Conservation (phyloP, 2,329 filamentous ascomycete genomes). For the Fusarium coicis region DNA sequence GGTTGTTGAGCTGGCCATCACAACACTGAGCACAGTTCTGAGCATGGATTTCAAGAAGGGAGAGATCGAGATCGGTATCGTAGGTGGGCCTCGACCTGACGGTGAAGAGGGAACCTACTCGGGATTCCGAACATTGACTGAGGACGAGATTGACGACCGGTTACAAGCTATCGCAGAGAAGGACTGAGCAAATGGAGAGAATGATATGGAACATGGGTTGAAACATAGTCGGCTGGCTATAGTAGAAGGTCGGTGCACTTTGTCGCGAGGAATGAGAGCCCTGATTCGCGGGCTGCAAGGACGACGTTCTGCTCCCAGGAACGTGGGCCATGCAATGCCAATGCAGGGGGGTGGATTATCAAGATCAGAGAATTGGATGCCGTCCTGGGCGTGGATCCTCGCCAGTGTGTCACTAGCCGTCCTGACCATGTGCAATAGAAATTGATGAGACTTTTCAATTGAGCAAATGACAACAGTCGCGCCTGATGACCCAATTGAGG, state of each 20-base stretch:
- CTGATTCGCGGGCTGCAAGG: slow-evolving; percentile 36
- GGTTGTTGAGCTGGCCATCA: slow-evolving; percentile 96
- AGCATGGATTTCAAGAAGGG: slow-evolving; percentile 99
- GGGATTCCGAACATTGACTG: slow-evolving; percentile 87
- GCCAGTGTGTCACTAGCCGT: slow-evolving; percentile 42
- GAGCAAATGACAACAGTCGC: slow-evolving; percentile 38
- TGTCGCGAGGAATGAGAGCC: slow-evolving; percentile 14
- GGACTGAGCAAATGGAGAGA: slow-evolving; percentile 71
- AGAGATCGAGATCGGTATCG: slow-evolving; percentile 97
- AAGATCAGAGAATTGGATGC: slow-evolving; percentile 35
- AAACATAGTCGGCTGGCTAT: slow-evolving; percentile 13
- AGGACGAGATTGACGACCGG: slow-evolving; percentile 98
- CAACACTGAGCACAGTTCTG: slow-evolving; percentile 92
- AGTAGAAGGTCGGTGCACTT: slow-evolving; percentile 20
- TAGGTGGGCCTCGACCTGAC: slow-evolving; percentile 85
- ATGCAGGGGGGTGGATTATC: slow-evolving; percentile 35
- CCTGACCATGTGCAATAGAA: slow-evolving; percentile 45
- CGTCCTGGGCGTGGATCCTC: slow-evolving; percentile 29
- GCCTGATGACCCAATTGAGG: slow-evolving; percentile 43
- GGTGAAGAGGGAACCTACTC: slow-evolving; percentile 84
- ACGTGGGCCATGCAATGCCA: slow-evolving; percentile 37
- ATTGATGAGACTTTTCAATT: slow-evolving; percentile 34
- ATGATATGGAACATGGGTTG: slow-evolving; percentile 32
- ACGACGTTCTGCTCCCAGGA: slow-evolving; percentile 33
- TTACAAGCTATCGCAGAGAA: slow-evolving; percentile 98